Evolutionary conservation across 176 grass and related monocot genomes (phyloP), one percentile per base, ranked within the genome.

Genomic region (Lolium perenne): DNA sequence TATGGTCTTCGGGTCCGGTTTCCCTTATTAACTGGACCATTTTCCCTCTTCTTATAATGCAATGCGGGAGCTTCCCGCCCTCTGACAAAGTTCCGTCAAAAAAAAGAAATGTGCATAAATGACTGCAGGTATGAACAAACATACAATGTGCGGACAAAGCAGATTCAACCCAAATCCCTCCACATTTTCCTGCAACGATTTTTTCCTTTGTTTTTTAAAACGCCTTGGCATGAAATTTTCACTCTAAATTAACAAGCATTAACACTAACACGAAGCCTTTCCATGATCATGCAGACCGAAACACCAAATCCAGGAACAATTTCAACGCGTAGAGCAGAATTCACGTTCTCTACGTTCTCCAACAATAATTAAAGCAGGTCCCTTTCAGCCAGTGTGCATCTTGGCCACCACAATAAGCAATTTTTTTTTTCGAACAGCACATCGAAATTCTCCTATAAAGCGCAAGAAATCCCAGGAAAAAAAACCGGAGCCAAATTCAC

Each of bases 261-360:
- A 71, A 10, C 2, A 17, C 6, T 38, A 58, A 25, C 6, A 68
- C 25, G 13, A 81, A 55, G 81, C 20, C 3, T 77, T 81, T 85
- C 83, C 20, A 69, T 82, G 60, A 76, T 85, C 69, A 76, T 67
- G 73, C 48, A 16, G 12, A 7, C 49, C 17, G 26, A 76, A 79
- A 66, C 25, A 69, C 43, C 76, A 59, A 7, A 64, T 29, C 26
- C 26, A 29, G 26, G 26, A 29, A 29, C 26, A 29, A 29, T 29
- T 29, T 29, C 26, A 29, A 29, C 26, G 26, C 26, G 2, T 29
- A 29, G 26, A 29, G 26, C 26, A 85, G 45, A 76, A 77, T 38
- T 85, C 29, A 40, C 4, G 59, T 53, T 53, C 58, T 53, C 35
- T 40, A 4, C 5, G 4, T 48, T 16, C 11, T 22, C 25, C 8